These are phyloP conservation scores for Penicillium sp. DNA, from an alignment of 2,329 filamentous ascomycete genomes.

Conservation along the genomic window DNA sequence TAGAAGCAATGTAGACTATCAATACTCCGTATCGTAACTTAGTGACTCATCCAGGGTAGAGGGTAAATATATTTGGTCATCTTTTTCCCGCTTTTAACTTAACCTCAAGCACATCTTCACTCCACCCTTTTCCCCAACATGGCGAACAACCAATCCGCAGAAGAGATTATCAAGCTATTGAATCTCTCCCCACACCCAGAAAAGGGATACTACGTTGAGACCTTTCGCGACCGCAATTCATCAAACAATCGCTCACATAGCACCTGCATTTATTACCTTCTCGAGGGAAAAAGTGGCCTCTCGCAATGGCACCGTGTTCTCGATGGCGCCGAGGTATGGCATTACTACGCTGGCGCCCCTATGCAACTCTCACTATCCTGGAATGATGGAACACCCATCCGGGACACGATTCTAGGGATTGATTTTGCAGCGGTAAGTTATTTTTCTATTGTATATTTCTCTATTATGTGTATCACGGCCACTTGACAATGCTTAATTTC, in stretches of 20 bases:
- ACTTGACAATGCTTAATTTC: not conserved
- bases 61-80: not conserved
- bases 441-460: not conserved
- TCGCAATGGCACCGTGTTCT: slow-evolving; percentile 54
- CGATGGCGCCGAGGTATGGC: slow-evolving; percentile 54
- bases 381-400: slow-evolving; percentile 42
- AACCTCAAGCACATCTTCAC: not conserved
- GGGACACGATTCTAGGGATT: slow-evolving; percentile 41
- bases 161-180: slow-evolving; percentile 48
- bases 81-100: not conserved
- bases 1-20: not conserved
- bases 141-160: slow-evolving; percentile 27
- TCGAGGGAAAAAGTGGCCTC: slow-evolving; percentile 45
- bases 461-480: not conserved
- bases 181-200: slow-evolving; percentile 49
- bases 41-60: not conserved
- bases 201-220: slow-evolving; percentile 53
- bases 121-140: not conserved
- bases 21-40: not conserved
- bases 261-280: slow-evolving; percentile 56
- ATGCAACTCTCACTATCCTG: slow-evolving; percentile 48
- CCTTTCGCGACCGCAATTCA: slow-evolving; percentile 44
- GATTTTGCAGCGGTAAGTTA: slow-evolving; percentile 39
- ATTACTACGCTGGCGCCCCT: slow-evolving; percentile 56
- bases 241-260: slow-evolving; percentile 44